phyloP scores from a whole-genome alignment of 176 grass and related monocot species.

The Aechmea fasciata region DNA sequence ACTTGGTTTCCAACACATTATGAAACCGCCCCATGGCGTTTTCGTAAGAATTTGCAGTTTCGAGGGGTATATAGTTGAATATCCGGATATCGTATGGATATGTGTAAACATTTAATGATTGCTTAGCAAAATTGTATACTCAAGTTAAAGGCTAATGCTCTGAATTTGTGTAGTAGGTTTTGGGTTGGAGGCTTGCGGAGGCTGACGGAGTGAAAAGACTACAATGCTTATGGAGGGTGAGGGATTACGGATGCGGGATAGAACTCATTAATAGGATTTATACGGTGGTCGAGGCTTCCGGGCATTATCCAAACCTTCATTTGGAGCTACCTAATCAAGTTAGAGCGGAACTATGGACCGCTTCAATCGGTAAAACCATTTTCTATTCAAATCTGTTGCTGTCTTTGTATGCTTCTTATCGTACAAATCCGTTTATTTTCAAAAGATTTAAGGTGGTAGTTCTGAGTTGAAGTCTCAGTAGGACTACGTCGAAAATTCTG shows the following conservation, averaged over 20 bases:
- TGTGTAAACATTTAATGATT: no score
- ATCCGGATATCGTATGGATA: no score
- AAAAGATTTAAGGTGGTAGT: no score
- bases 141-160: neutral
- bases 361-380: slow-evolving; percentile 33
- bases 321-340: slow-evolving; percentile 61
- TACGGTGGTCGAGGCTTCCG: slow-evolving; percentile 31
- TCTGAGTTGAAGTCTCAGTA: no score
- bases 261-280: slow-evolving; percentile 67
- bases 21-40: no score
- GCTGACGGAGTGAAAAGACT: slow-evolving; percentile 15
- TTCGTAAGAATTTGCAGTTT: no score
- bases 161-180: slow-evolving; percentile 30
- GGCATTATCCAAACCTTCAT: slow-evolving; percentile 33
- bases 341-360: slow-evolving; percentile 49
- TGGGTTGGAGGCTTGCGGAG: slow-evolving; percentile 61
- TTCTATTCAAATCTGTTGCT: neutral
- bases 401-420: neutral
- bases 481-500: no score
- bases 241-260: slow-evolving; percentile 44
- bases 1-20: no score
- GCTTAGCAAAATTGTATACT: no score
- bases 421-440: neutral
- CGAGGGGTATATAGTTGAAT: no score
- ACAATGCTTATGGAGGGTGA: slow-evolving; percentile 74